Conservation (phyloP, 2,329 filamentous ascomycete species). For the Boeremia exigua region DNA sequence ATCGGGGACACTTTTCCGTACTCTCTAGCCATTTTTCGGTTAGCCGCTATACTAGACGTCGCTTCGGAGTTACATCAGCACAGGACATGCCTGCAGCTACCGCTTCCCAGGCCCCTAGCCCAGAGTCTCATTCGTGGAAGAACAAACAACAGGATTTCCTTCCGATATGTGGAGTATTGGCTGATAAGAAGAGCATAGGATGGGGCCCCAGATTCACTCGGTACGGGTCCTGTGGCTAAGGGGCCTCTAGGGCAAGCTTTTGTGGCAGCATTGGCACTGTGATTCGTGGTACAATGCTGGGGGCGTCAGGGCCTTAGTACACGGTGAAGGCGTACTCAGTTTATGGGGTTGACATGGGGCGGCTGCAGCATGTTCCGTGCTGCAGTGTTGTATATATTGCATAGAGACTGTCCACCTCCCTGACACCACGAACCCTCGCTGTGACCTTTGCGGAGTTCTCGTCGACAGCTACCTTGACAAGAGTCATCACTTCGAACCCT, state of each 20-base stretch:
- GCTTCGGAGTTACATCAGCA: conserved; percentile 18
- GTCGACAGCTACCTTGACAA: conserved; percentile 11
- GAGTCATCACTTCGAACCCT: conserved; percentile 5
- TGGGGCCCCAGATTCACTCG: conserved; percentile 35
- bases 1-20: conserved; percentile 22
- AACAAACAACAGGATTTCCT: conserved; percentile 18
- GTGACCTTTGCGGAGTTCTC: conserved; percentile 25
- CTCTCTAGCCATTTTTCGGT: conserved; percentile 23
- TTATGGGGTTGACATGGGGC: conserved; percentile 30
- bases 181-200: conserved; percentile 19
- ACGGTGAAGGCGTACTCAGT: conserved; percentile 28
- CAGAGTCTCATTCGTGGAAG: conserved; percentile 38
- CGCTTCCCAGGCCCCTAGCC: conserved; percentile 10
- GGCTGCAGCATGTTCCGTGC: conserved; percentile 14
- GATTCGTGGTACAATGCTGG: conserved; percentile 41
- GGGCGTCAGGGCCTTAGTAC: conserved; percentile 22
- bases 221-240: conserved; percentile 7
- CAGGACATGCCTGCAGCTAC: conserved; percentile 13
- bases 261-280: conserved; percentile 26
- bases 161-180: conserved; percentile 22
- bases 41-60: conserved; percentile 22
- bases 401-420: conserved; percentile 11
- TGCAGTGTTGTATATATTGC: conserved; percentile 30
- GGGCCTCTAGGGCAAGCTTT: conserved; percentile 30
- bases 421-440: conserved; percentile 23